These are phyloP conservation scores for Saraca asoca DNA, from an alignment of 331 rosid genomes.

Conservation along the genomic window DNA sequence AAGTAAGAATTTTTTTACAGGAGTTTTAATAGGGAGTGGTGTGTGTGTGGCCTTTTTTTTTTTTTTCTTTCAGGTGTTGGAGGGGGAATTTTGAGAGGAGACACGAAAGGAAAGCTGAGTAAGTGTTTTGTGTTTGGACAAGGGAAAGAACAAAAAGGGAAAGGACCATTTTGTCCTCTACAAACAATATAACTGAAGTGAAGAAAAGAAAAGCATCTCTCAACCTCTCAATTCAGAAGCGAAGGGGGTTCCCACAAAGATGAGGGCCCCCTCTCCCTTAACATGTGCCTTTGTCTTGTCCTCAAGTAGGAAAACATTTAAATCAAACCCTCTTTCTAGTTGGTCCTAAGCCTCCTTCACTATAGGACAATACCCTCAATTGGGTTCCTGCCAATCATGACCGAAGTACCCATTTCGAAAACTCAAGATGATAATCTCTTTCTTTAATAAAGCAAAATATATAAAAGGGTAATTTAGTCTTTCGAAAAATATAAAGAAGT, in stretches of 20 bases:
- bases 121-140: constrained; percentile 43
- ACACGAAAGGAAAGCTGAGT: constrained; percentile 41
- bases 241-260: constrained; percentile 28
- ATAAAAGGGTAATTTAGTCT: constrained; percentile 27
- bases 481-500: background rate
- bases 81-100: constrained; percentile 30
- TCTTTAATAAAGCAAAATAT: constrained; percentile 6
- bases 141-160: constrained; percentile 50
- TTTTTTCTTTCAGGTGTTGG: constrained; percentile 13
- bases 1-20: no score
- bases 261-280: constrained; percentile 40
- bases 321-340: constrained; percentile 47
- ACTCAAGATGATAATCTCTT: background rate
- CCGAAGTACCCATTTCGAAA: constrained; percentile 34
- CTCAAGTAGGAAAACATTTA: constrained; percentile 66
- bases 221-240: constrained; percentile 37
- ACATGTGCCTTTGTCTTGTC: constrained; percentile 90
- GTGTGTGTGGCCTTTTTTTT: constrained; percentile 21
- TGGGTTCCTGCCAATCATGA: constrained; percentile 40
- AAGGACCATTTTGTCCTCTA: constrained; percentile 61
- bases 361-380: constrained; percentile 44
- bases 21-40: no score
- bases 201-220: constrained; percentile 39
- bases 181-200: constrained; percentile 27
- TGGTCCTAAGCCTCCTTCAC: constrained; percentile 31